Percentiles rank a stretch among this genome's conserved stretches.
Evolutionary conservation across 2,329 filamentous ascomycete genomes (phyloP).

Genomic region (Monilinia vaccinii-corymbosi): DNA sequence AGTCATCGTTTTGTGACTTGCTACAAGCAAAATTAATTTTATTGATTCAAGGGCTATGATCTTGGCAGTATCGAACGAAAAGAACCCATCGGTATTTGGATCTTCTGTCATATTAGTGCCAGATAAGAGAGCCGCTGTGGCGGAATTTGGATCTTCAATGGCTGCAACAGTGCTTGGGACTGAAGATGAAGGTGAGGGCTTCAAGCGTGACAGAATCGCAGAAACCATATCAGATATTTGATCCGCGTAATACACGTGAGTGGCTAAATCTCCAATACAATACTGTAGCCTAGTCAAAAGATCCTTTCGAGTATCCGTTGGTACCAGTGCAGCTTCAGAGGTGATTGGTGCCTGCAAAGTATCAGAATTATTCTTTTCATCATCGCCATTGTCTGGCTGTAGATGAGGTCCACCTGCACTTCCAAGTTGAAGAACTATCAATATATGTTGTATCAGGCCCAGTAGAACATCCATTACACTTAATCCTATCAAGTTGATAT

Average conservation of each 20-base stretch:
- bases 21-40: constrained; percentile 72
- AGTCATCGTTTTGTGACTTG: constrained; percentile 56
- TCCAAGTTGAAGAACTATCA: constrained; percentile 62
- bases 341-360: constrained; percentile 13
- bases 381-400: constrained; percentile 23
- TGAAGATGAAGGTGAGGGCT: constrained; percentile 45
- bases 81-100: constrained; percentile 46
- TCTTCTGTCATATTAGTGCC: constrained; percentile 43
- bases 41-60: constrained; percentile 65
- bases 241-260: constrained; percentile 93
- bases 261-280: constrained; percentile 85
- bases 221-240: constrained; percentile 93
- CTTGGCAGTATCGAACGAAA: constrained; percentile 53
- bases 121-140: constrained; percentile 38
- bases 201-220: constrained; percentile 68
- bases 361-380: constrained; percentile 10
- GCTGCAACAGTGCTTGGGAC: constrained; percentile 36
- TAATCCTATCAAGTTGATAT: constrained; percentile 87
- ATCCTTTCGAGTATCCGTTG: constrained; percentile 46
- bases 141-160: constrained; percentile 35
- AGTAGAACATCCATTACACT: constrained; percentile 93
- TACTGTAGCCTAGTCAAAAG: constrained; percentile 64
- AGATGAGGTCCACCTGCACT: constrained; percentile 29
- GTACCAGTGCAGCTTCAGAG: constrained; percentile 35
- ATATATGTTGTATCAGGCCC: constrained; percentile 74